Evolutionary conservation across 2,329 filamentous ascomycete genomes (phyloP).

Genomic region (Leptographium procerum): DNA sequence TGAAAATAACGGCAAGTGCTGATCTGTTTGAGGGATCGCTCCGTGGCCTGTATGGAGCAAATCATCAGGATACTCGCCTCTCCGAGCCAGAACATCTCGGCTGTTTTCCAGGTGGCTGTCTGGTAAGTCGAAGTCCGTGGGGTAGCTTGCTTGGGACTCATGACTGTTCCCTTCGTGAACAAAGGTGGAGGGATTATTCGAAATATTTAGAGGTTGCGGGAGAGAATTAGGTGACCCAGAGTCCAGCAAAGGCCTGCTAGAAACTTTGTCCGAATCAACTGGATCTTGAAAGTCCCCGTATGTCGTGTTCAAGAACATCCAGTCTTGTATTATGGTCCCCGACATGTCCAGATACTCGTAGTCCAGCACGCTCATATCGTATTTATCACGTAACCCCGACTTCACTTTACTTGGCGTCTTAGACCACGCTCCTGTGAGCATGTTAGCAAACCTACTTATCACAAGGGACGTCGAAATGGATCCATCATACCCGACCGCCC

Average conservation of each 20-base stretch:
- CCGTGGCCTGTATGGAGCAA: neutral
- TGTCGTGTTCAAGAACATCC: constrained; percentile 10
- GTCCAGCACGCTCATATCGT: neutral
- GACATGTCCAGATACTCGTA: neutral
- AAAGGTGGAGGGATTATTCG: no score
- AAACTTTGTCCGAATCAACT: neutral
- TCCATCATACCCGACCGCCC: neutral
- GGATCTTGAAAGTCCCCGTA: constrained; percentile 2
- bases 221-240: neutral
- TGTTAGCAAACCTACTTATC: neutral
- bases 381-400: neutral
- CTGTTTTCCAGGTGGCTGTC: no score
- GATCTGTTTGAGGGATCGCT: neutral
- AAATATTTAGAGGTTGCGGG: neutral
- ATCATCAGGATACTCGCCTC: no score
- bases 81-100: no score
- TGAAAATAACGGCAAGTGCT: neutral
- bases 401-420: neutral
- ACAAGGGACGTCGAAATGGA: neutral
- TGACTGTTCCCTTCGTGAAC: no score
- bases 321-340: neutral
- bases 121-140: no score
- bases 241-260: neutral
- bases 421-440: neutral
- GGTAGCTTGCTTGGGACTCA: no score